phyloP scores from a whole-genome alignment of 768 basidiomycete species.

The Gautieria morchelliformis region DNA sequence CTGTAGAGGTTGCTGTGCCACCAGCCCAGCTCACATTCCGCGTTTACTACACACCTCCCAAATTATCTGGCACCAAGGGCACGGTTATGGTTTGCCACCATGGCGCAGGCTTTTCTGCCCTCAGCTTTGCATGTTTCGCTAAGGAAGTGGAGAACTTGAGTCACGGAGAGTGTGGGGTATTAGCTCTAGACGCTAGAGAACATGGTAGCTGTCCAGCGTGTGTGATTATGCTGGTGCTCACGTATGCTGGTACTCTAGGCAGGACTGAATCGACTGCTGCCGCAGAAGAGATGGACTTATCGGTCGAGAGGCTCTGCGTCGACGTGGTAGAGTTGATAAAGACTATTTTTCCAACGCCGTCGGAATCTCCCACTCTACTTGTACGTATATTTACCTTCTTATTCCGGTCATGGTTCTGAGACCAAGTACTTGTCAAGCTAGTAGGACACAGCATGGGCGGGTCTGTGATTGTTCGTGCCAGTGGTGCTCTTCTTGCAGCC shows the following conservation, averaged over 20 bases:
- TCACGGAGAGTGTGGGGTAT: constrained; percentile 66
- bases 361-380: constrained; percentile 58
- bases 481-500: constrained; percentile 52
- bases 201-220: constrained; percentile 45
- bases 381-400: constrained; percentile 33
- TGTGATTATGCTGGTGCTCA: background rate
- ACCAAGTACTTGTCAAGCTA: constrained; percentile 34
- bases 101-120: constrained; percentile 85
- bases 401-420: constrained; percentile 3
- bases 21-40: constrained; percentile 56
- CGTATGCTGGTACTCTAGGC: constrained; percentile 30
- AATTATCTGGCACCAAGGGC: constrained; percentile 31
- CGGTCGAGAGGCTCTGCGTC: constrained; percentile 56
- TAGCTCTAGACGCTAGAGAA: constrained; percentile 74
- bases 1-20: constrained; percentile 65
- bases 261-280: constrained; percentile 46
- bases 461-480: constrained; percentile 69
- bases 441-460: constrained; percentile 98
- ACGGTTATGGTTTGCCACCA: constrained; percentile 89
- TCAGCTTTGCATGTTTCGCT: constrained; percentile 89
- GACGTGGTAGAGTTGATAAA: constrained; percentile 69
- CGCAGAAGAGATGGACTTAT: constrained; percentile 46
- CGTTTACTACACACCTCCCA: constrained; percentile 76
- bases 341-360: constrained; percentile 58
- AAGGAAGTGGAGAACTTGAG: constrained; percentile 56